These are phyloP conservation scores for Fraxinus albicans DNA, from an alignment of 305 asterid genomes.

Conservation along the genomic window DNA sequence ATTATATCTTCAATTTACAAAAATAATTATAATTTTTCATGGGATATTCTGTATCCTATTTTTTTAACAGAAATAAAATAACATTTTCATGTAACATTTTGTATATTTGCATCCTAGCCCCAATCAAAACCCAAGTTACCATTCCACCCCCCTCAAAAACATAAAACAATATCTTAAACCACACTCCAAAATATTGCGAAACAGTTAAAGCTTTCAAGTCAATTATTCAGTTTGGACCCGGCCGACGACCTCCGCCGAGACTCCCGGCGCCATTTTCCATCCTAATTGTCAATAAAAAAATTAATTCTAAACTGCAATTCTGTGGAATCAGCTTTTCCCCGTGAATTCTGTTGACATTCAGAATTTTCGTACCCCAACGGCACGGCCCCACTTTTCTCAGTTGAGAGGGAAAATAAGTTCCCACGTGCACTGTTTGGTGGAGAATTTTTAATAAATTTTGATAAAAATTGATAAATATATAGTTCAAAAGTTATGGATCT, in stretches of 20 bases:
- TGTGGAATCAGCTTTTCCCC: constrained; percentile 46
- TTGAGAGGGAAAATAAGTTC: too few relatives aligned
- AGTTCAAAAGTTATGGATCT: too few relatives aligned
- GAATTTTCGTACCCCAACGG: constrained; percentile 43
- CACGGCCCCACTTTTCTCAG: constrained; percentile 17
- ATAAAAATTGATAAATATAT: too few relatives aligned
- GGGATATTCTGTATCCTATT: too few relatives aligned
- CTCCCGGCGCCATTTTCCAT: constrained; percentile 46
- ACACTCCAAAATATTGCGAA: constrained; percentile 25
- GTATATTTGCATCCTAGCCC: neutral
- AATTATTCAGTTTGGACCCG: constrained; percentile 25
- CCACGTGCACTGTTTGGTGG: too few relatives aligned
- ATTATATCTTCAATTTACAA: neutral
- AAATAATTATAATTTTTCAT: too few relatives aligned
- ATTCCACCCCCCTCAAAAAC: neutral
- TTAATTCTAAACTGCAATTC: constrained; percentile 12
- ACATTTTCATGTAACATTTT: neutral
- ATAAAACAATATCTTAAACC: constrained; percentile 20
- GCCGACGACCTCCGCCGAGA: constrained; percentile 38
- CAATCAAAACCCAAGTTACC: neutral
- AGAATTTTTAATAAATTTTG: too few relatives aligned
- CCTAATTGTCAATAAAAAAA: constrained; percentile 9
- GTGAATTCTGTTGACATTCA: constrained; percentile 39
- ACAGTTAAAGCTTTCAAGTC: neutral
- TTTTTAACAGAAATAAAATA: too few relatives aligned